These are phyloP conservation scores for Aspergillus affinis DNA, from an alignment of 495 filamentous ascomycete genomes.

Conservation along the genomic window DNA sequence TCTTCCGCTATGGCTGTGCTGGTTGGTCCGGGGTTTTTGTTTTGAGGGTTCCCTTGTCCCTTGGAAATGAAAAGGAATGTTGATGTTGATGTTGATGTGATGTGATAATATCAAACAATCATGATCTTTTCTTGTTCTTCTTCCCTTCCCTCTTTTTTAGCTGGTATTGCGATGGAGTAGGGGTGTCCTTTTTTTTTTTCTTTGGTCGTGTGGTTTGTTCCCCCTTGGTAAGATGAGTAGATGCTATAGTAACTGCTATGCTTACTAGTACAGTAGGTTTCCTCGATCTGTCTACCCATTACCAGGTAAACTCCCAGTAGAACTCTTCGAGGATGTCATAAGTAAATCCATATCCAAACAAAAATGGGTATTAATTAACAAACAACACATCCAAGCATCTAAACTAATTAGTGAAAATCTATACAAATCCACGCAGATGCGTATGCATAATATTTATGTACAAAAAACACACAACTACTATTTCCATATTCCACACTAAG, in stretches of 20 bases:
- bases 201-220: too few relatives aligned
- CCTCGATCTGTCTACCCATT: too few relatives aligned
- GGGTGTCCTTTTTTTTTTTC: constrained; percentile 17
- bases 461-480: too few relatives aligned
- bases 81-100: constrained; percentile 3
- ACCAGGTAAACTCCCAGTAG: too few relatives aligned
- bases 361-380: neutral
- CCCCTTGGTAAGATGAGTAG: neutral
- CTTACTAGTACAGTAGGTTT: too few relatives aligned
- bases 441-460: too few relatives aligned
- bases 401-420: neutral
- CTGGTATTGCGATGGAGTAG: too few relatives aligned
- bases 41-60: constrained; percentile 7
- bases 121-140: constrained; percentile 23
- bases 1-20: constrained; percentile 4
- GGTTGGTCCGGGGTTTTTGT: constrained; percentile 1
- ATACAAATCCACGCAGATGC: neutral
- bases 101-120: constrained; percentile 22
- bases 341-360: neutral
- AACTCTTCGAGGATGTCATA: too few relatives aligned
- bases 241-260: too few relatives aligned
- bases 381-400: neutral
- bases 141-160: too few relatives aligned
- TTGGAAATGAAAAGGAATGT: constrained; percentile 8
- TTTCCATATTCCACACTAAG: too few relatives aligned